Conservation (phyloP, 495 filamentous ascomycete species). For the Cryomyces minteri region DNA sequence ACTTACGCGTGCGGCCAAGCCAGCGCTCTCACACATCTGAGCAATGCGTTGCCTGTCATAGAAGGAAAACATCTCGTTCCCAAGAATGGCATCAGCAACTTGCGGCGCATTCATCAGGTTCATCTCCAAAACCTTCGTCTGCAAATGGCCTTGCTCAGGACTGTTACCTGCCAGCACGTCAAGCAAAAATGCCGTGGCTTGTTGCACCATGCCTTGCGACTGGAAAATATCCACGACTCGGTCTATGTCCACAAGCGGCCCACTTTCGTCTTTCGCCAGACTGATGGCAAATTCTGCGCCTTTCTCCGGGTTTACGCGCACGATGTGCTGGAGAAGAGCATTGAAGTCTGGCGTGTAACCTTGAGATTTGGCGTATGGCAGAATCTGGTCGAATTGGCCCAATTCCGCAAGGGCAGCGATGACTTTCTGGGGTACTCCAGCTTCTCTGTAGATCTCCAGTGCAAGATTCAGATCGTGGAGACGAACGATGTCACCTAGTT, state of each 20-base stretch:
- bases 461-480: constrained; percentile 76
- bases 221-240: constrained; percentile 95
- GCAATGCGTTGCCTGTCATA: constrained; percentile 83
- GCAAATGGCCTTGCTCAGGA: constrained; percentile 81
- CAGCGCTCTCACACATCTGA: constrained; percentile 74
- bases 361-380: constrained; percentile 66
- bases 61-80: constrained; percentile 93
- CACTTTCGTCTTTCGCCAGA: constrained; percentile 69
- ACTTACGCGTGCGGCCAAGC: constrained; percentile 11
- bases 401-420: constrained; percentile 89
- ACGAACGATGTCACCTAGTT: constrained; percentile 85
- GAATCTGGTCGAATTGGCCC: constrained; percentile 88
- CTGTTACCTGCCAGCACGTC: constrained; percentile 88
- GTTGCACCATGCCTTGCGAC: constrained; percentile 92
- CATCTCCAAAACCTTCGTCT: constrained; percentile 94
- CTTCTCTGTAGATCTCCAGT: constrained; percentile 67
- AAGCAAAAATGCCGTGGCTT: constrained; percentile 89
- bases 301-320: constrained; percentile 83
- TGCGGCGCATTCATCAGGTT: constrained; percentile 91
- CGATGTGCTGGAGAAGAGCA: constrained; percentile 75
- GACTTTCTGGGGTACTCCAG: constrained; percentile 77
- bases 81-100: constrained; percentile 91
- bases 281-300: constrained; percentile 81
- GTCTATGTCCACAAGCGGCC: constrained; percentile 78
- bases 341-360: constrained; percentile 88